These are phyloP conservation scores for Colletotrichum sidae DNA, from an alignment of 2,329 filamentous ascomycete genomes.

Conservation along the genomic window DNA sequence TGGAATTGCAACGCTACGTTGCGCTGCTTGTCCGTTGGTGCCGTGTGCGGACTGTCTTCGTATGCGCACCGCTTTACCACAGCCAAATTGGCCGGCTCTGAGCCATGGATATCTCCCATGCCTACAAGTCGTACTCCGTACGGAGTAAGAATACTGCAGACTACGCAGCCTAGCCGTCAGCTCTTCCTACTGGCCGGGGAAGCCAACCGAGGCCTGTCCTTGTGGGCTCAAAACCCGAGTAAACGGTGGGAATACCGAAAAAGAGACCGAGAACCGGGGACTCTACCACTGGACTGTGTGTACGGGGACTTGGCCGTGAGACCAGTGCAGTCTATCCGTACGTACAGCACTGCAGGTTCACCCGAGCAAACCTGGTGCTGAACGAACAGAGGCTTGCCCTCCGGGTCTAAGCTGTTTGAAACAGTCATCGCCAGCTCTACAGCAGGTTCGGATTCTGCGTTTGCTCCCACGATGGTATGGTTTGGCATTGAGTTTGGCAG, in stretches of 20 bases:
- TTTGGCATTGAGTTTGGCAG: no score
- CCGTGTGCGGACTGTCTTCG: background rate
- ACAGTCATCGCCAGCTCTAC: background rate
- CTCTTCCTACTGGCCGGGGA: slow-evolving; percentile 26
- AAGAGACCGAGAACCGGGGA: slow-evolving; percentile 14
- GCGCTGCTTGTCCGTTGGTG: background rate
- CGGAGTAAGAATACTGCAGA: no score
- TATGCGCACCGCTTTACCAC: no score
- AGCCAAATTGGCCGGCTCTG: background rate
- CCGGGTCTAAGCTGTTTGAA: background rate
- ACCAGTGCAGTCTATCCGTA: no score
- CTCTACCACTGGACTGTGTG: background rate
- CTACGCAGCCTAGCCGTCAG: background rate
- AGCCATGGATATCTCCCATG: no score
- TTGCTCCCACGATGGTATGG: no score
- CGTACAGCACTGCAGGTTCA: no score
- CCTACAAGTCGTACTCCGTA: no score
- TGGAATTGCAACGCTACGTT: background rate
- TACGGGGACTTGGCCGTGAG: no score
- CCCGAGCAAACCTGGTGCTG: no score
- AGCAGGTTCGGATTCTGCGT: no score
- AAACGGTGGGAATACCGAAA: slow-evolving; percentile 9
- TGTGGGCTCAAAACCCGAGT: slow-evolving; percentile 13
- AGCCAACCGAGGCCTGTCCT: slow-evolving; percentile 22
- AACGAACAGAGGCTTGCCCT: no score